These are phyloP conservation scores for Botrytis medusae DNA, from an alignment of 2,329 filamentous ascomycete species.

Conservation along the genomic window DNA sequence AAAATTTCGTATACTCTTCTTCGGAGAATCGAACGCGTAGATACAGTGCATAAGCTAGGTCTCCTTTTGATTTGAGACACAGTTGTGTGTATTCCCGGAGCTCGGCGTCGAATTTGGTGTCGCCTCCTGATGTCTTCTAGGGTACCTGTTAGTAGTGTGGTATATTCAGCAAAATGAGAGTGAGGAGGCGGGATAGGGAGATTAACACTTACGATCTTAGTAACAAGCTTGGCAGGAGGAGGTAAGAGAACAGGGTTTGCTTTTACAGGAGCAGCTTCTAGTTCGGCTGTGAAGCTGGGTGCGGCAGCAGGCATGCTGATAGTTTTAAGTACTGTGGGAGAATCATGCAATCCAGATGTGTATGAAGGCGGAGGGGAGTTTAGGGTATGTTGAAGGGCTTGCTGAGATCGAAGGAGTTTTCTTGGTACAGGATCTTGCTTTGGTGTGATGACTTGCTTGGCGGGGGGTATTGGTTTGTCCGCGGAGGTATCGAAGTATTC, in stretches of 20 bases:
- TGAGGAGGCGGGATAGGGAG: background rate
- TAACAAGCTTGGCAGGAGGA: background rate
- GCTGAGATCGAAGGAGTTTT: background rate
- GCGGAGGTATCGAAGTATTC: background rate
- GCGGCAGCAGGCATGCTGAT: accelerated
- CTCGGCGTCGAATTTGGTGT: background rate
- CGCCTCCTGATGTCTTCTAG: background rate
- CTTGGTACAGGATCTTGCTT: background rate
- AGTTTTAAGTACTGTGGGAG: too few species aligned
- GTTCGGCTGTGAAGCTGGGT: background rate
- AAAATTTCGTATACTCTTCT: background rate
- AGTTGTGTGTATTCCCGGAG: background rate
- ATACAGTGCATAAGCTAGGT: background rate
- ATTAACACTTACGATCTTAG: background rate
- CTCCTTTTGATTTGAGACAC: background rate
- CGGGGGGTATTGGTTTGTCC: background rate
- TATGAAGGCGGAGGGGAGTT: background rate
- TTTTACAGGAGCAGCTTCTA: background rate
- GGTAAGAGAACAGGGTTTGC: background rate
- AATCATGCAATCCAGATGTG: background rate
- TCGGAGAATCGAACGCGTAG: background rate
- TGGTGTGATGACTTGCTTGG: background rate
- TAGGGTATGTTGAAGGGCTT: background rate
- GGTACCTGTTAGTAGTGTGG: background rate
- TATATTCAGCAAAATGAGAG: background rate